Conservation (phyloP, 768 basidiomycete species). For the Strobilomyces confusus region DNA sequence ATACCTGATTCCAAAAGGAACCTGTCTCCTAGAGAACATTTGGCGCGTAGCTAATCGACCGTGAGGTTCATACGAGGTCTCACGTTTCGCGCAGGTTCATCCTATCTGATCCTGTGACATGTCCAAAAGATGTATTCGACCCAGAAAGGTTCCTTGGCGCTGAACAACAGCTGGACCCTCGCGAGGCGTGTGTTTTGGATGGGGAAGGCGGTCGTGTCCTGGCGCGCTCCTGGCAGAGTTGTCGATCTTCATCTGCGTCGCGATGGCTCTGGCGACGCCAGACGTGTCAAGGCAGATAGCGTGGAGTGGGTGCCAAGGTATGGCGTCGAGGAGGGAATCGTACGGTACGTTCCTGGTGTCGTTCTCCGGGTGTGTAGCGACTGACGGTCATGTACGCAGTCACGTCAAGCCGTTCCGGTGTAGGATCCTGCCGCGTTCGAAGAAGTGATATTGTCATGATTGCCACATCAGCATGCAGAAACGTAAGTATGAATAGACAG, state of each 20-base stretch:
- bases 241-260: slow-evolving; percentile 7
- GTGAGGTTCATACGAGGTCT: too few species aligned
- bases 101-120: background rate
- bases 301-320: background rate
- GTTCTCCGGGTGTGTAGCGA: background rate
- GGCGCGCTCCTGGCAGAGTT: slow-evolving; percentile 3
- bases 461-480: too few species aligned
- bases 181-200: slow-evolving; percentile 14
- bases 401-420: background rate
- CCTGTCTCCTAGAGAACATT: too few species aligned
- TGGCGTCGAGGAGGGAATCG: background rate
- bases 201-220: slow-evolving; percentile 7
- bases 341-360: background rate
- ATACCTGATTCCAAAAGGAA: too few species aligned
- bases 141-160: slow-evolving; percentile 11
- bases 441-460: too few species aligned
- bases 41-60: too few species aligned
- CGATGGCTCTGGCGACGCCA: slow-evolving; percentile 4
- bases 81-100: background rate
- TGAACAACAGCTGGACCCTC: slow-evolving; percentile 2
- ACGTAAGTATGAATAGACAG: too few species aligned
- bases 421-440: background rate
- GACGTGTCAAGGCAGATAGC: slow-evolving; percentile 4
- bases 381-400: background rate
- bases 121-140: background rate